Conservation (phyloP, 169 alveolate species). For the Eimeria necatrix region DNA sequence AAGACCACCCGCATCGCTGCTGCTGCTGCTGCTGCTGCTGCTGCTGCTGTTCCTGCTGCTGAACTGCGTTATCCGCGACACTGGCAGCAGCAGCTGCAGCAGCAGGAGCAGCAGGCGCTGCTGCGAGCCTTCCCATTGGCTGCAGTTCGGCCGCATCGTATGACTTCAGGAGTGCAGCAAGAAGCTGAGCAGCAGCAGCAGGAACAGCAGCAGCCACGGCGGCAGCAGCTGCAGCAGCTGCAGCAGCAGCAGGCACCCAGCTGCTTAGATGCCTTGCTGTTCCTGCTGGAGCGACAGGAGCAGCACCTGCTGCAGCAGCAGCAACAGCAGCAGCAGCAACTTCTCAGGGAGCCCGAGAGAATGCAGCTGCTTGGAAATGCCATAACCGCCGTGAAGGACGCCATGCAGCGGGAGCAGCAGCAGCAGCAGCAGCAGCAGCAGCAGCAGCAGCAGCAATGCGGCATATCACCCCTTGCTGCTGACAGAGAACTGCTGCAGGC, state of each 20-base stretch:
- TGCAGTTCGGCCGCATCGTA: no score
- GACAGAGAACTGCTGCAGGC: constrained; percentile 31
- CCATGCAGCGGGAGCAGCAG: constrained; percentile 23
- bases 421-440: background rate
- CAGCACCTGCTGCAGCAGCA: constrained; percentile 30
- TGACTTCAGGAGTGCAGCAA: no score
- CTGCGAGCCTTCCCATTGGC: no score
- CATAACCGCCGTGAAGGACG: background rate
- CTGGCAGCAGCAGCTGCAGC: background rate
- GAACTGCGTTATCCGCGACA: no score
- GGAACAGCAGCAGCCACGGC: background rate
- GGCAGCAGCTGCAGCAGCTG: background rate
- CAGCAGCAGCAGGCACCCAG: constrained; percentile 22
- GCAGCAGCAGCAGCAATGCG: background rate
- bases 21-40: background rate
- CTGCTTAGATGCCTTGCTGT: constrained; percentile 10
- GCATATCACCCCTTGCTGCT: constrained; percentile 6
- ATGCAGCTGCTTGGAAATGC: background rate
- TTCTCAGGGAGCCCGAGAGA: constrained; percentile 12
- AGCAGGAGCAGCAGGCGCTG: background rate
- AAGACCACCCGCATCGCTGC: background rate
- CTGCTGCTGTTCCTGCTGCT: no score
- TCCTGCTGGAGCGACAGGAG: constrained; percentile 4
- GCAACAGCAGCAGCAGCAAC: background rate
- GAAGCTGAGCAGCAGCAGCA: background rate